Evolutionary conservation across 2,329 filamentous ascomycete genomes (phyloP), one percentile per base, ranked within the genome.

Genomic region (Ascochyta lentis): DNA sequence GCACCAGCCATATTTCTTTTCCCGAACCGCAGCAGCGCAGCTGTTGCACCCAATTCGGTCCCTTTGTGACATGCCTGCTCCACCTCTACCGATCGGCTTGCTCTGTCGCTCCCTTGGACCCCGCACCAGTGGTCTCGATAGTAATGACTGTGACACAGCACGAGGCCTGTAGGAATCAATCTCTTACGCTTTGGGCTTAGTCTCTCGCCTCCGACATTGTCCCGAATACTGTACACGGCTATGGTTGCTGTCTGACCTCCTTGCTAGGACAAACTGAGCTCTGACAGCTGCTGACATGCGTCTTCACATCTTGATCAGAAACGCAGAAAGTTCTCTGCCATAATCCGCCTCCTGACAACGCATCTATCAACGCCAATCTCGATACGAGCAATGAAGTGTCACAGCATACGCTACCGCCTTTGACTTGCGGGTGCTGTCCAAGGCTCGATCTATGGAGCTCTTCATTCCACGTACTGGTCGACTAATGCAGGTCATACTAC

Each of bases 1-100:
- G 59, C 65, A 56, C 53, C 47, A 43, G 31, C 65, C 65, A 69
- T 69, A 66, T 60, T 61, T 37, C 57, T 52, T 62, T 56, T 59
- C 58, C 60, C 54, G 51, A 62, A 56, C 41, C 40, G 50, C 56
- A 58, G 26, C 56, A 56, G 39, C 40, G 50, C 56, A 58, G 26
- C 56, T 40, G 35, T 49, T 34, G 49, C 31, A 44, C 67, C 56
- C 49, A 52, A 67, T 65, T 6, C 8, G 65, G 65, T 38, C 55
- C 40, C 47, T 19, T 53, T 46, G 48, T 51, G 24, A 50, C 52
- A 55, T 54, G 44, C 40, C 56, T 54, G 48, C 56, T 40, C 60
- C 53, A 42, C 48, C 31, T 41, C 16, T 40, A 60, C 31, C 65
- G 47, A 72, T 72, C 72, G 68, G 67, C 29, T 23, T 19, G n/a